Percentiles rank a stretch among this genome's conserved stretches.
Conservation (phyloP, 306 rosid genomes). For the Senna siamea region DNA sequence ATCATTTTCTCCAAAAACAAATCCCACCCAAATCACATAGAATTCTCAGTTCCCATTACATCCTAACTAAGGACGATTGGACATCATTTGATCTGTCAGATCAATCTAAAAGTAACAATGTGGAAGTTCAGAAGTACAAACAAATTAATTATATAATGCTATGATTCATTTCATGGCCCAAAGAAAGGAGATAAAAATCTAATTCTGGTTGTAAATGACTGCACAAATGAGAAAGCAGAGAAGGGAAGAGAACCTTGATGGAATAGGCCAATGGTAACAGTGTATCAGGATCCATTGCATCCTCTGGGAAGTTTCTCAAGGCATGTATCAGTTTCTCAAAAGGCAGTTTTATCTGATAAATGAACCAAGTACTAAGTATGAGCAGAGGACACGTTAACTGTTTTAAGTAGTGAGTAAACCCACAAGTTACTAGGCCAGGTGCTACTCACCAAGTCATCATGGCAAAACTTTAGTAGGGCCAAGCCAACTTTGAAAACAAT, state of each 20-base stretch:
- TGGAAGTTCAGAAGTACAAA: neutral
- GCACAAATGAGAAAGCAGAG: slow-evolving; percentile 25
- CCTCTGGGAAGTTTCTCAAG: slow-evolving; percentile 88
- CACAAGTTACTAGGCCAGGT: slow-evolving; percentile 16
- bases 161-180: neutral
- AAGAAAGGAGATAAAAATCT: slow-evolving; percentile 22
- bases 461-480: slow-evolving; percentile 93
- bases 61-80: neutral
- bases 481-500: slow-evolving; percentile 93
- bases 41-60: neutral
- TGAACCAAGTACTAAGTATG: slow-evolving; percentile 34
- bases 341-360: slow-evolving; percentile 78
- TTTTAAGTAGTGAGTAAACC: slow-evolving; percentile 29
- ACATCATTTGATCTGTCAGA: slow-evolving; percentile 3
- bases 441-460: slow-evolving; percentile 90
- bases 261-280: slow-evolving; percentile 92
- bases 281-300: slow-evolving; percentile 90
- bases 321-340: slow-evolving; percentile 94
- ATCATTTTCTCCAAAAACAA: neutral
- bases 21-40: neutral
- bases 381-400: slow-evolving; percentile 17
- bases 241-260: slow-evolving; percentile 69
- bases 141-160: neutral
- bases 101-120: slow-evolving; percentile 14
- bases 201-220: neutral